Conservation (phyloP, 768 basidiomycete genomes). For the Agaricus subrufescens region DNA sequence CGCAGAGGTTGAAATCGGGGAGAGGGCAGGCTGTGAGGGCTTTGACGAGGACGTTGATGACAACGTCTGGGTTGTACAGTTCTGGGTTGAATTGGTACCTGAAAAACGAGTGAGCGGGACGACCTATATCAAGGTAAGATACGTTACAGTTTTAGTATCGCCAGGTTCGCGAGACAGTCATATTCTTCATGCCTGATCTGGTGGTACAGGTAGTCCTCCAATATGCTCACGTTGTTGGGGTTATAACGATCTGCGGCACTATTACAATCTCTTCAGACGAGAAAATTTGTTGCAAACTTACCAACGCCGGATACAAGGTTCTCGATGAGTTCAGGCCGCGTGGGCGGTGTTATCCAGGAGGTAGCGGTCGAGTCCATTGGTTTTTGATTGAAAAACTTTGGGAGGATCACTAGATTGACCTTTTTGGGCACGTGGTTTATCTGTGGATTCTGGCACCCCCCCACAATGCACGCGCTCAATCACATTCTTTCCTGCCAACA, state of each 20-base stretch:
- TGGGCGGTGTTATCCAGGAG: constrained; percentile 66
- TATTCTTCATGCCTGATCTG: constrained; percentile 91
- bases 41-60: constrained; percentile 93
- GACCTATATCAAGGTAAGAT: constrained; percentile 14
- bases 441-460: constrained; percentile 3
- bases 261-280: constrained; percentile 4
- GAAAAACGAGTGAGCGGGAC: background rate
- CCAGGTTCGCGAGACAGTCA: constrained; percentile 92
- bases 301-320: constrained; percentile 89
- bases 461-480: background rate
- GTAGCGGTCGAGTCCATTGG: constrained; percentile 42
- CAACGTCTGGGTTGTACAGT: constrained; percentile 88
- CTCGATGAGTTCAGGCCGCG: constrained; percentile 84
- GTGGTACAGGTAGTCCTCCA: constrained; percentile 95
- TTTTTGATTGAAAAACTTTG: constrained; percentile 9
- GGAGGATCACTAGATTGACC: constrained; percentile 12
- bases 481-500: background rate
- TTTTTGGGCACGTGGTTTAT: constrained; percentile 25
- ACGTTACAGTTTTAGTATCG: constrained; percentile 82
- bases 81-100: constrained; percentile 97
- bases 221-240: constrained; percentile 86
- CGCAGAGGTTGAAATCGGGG: constrained; percentile 92
- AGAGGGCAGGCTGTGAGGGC: constrained; percentile 78
- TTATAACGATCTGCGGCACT: constrained; percentile 85
- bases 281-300: constrained; percentile 29